Conservation (phyloP, 1,284 basidiomycete species). For the Marasmius fiardii region DNA sequence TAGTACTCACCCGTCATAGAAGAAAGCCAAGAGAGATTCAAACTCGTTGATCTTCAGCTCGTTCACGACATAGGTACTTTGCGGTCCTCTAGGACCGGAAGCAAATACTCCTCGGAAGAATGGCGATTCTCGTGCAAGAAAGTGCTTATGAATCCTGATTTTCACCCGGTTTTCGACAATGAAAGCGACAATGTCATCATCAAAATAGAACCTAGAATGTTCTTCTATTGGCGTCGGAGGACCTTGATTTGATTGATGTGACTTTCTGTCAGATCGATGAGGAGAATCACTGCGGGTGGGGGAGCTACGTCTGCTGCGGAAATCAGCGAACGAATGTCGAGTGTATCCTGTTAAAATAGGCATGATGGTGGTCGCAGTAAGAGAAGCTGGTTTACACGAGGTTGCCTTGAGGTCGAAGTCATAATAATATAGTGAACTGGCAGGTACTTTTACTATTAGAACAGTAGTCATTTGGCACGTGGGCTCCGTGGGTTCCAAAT, state of each 20-base stretch:
- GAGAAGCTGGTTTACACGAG: neutral
- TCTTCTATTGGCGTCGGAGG: neutral
- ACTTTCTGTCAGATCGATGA: neutral
- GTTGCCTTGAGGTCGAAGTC: neutral
- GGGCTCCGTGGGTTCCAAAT: too few species aligned
- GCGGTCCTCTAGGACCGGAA: neutral
- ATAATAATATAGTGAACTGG: neutral
- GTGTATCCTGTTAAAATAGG: neutral
- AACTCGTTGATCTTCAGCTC: conserved; percentile 4
- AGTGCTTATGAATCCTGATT: conserved; percentile 9
- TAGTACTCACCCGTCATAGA: conserved; percentile 4
- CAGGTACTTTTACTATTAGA: neutral
- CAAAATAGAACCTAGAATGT: neutral
- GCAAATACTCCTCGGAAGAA: conserved; percentile 8
- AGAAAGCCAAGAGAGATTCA: conserved; percentile 4
- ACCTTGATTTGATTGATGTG: neutral
- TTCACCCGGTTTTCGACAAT: conserved; percentile 4
- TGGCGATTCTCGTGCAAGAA: conserved; percentile 8
- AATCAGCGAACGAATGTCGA: too few species aligned
- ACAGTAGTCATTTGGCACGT: too few species aligned
- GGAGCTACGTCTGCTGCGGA: neutral
- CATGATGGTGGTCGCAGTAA: neutral
- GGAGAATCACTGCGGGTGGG: neutral
- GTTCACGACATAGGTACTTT: conserved; percentile 1
- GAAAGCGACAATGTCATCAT: neutral